Evolutionary conservation across 1,284 basidiomycete genomes (phyloP).

Genomic region (Vanrija sp.): DNA sequence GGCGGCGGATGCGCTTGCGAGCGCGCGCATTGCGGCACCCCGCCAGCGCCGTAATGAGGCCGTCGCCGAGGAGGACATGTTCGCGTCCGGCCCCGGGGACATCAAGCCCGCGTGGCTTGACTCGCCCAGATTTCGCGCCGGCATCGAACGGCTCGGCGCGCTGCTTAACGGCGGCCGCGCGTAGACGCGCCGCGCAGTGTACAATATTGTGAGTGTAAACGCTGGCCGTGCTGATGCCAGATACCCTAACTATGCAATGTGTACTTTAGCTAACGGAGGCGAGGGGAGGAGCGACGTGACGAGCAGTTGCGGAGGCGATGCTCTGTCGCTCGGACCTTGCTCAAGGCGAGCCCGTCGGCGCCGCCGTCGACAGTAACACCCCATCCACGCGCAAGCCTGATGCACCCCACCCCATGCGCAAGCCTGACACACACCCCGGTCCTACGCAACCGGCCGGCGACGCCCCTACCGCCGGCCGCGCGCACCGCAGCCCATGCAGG

Average conservation of each 20-base stretch:
- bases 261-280: not conserved
- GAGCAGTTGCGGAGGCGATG: not conserved
- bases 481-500: slow-evolving; percentile 11
- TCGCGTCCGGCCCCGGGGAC: slow-evolving; percentile 35
- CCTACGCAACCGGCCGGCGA: not conserved
- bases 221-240: not conserved
- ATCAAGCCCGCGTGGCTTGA: slow-evolving; percentile 33
- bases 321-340: not conserved
- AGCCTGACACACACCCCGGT: not conserved
- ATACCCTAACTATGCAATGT: not conserved
- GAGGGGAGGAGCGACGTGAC: not conserved
- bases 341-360: not conserved
- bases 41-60: slow-evolving; percentile 8
- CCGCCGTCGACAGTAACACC: not conserved
- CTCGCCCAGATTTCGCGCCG: slow-evolving; percentile 30
- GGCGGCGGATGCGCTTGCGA: not conserved
- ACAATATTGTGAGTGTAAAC: not conserved
- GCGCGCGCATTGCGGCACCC: not conserved
- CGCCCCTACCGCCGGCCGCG: not conserved
- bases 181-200: not conserved
- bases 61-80: slow-evolving; percentile 29
- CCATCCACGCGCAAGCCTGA: not conserved
- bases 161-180: slow-evolving; percentile 30
- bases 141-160: slow-evolving; percentile 36
- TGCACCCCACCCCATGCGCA: not conserved